These are phyloP conservation scores for Populus euphratica DNA, from an alignment of 345 rosid genomes.

Conservation along the genomic window DNA sequence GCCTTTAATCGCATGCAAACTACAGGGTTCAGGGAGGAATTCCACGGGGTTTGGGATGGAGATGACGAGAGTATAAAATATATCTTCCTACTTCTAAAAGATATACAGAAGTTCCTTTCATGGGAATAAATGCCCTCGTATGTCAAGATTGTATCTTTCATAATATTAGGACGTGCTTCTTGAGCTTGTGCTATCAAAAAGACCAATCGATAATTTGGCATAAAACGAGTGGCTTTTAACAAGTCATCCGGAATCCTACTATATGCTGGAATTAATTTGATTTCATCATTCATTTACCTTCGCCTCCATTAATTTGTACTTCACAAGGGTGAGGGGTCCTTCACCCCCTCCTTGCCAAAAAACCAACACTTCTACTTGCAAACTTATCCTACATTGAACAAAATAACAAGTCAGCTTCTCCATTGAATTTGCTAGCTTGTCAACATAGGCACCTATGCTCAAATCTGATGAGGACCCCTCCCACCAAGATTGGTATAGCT, in stretches of 20 bases:
- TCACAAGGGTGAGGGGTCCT: neutral
- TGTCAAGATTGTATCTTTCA: neutral
- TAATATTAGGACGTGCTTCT: neutral
- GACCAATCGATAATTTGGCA: neutral
- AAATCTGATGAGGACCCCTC: neutral
- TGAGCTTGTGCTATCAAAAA: neutral
- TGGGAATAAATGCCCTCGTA: neutral
- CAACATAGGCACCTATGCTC: neutral
- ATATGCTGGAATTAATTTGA: neutral
- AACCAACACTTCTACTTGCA: neutral
- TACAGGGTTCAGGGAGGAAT: neutral
- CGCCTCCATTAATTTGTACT: neutral
- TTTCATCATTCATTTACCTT: neutral
- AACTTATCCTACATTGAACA: neutral
- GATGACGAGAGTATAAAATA: neutral
- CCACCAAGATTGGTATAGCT: neutral
- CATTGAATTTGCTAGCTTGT: neutral
- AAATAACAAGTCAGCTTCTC: neutral
- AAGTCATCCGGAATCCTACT: neutral
- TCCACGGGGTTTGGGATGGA: neutral
- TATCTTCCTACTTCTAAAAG: neutral
- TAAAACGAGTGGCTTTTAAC: conserved; percentile 1
- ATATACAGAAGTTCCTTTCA: neutral
- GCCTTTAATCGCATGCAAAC: too few relatives aligned
- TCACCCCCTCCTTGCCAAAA: neutral